Base-by-base conservation (phyloP, 1,284 basidiomycete species). In the Puccinia triticina region DNA sequence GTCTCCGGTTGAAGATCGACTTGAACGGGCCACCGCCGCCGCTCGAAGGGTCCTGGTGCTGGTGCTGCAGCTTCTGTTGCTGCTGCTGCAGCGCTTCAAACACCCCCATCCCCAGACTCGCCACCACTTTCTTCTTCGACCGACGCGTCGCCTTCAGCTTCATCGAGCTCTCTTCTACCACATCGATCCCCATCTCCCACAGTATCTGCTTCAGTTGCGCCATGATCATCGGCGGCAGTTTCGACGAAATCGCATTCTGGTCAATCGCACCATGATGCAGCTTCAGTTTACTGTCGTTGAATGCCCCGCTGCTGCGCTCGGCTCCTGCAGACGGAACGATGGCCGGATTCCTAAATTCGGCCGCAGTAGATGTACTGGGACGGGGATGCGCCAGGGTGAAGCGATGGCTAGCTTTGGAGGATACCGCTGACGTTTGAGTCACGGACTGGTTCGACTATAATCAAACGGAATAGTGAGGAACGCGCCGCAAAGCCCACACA, bases 241-340 rank as follows among this genome's bases (percentile, higher is more conserved):
- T 90, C 10, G 92, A 94, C 12, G 96, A 97, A 84, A 98, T 91
- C 57, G 93, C 96, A 32, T 92, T 92, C 86, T 94, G 93, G 87
- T 98, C 96, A 40, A 99, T 93, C 0, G 96, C 92, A 84, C 96
- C 96, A 84, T 94, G 92, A 86, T 98, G 96, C 61, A 93, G 90
- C 21, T 94, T 91, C 77, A 98, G 88, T 80, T 91, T 91, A 53
- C 89, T 89, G 84, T 91, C 91, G 83, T 88, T 87, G 79, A 87
- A 87, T 11, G 85, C 84, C 21, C 82, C 34, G 34, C 26, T 74
- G 11, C 50, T 74, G 11, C 50, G 66, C 48, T 61, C 66, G 59
- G 82, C 55, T 55, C 69, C 71, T 66, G 53, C 71, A 59, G 77
- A 73, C 37, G 76, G 83, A 71, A 82, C 83, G 46, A 61, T 80